These are phyloP conservation scores for Botrytis galanthina DNA, from an alignment of 2,329 filamentous ascomycete genomes.

Conservation along the genomic window DNA sequence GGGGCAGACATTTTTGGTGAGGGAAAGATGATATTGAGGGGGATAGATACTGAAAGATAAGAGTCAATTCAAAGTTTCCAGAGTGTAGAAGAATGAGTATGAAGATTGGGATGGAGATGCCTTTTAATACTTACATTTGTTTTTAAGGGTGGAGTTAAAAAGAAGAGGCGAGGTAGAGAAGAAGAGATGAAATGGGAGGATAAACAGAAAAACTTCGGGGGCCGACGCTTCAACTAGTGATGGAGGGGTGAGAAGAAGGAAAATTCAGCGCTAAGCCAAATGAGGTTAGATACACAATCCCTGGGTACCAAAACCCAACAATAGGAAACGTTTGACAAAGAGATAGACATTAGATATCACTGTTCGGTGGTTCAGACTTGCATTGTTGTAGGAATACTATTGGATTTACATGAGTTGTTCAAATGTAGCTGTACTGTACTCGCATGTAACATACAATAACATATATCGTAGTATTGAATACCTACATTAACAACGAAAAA, in stretches of 20 bases:
- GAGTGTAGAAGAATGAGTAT: background rate
- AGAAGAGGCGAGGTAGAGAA: background rate
- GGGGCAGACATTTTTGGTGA: conserved; percentile 39
- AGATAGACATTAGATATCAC: background rate
- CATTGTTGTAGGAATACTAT: background rate
- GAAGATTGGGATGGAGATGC: background rate
- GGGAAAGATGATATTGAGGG: conserved; percentile 22
- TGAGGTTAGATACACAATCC: background rate
- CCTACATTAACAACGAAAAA: background rate
- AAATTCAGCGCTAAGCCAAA: conserved; percentile 3
- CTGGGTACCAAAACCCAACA: background rate
- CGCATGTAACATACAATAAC: background rate
- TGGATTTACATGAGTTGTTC: background rate
- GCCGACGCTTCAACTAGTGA: background rate
- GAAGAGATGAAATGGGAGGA: background rate
- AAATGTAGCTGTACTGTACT: background rate
- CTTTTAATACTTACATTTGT: conserved; percentile 9
- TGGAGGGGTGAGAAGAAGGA: conserved; percentile 17
- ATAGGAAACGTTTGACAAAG: conserved; percentile 10
- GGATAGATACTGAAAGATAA: conserved; percentile 11
- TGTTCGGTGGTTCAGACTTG: background rate
- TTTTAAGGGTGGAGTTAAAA: background rate
- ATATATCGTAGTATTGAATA: background rate
- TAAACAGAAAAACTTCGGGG: conserved; percentile 13
- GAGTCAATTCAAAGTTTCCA: background rate